Evolutionary conservation across 164 flowering plant genomes (phyloP).

Genomic region (Magnolia changhungtana): DNA sequence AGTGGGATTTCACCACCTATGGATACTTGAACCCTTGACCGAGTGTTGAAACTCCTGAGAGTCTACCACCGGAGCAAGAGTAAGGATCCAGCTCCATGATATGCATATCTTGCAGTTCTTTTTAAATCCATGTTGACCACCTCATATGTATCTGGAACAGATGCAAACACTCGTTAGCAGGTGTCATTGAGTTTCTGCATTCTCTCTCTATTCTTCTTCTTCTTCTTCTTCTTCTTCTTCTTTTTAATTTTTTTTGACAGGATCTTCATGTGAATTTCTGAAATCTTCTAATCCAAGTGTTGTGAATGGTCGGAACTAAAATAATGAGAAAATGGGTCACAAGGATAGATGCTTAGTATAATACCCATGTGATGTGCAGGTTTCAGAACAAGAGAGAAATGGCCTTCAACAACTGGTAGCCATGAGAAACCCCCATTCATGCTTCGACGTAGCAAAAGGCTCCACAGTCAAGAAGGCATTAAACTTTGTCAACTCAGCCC

Average conservation of each 20-base stretch:
- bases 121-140: not conserved
- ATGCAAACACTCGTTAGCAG: not conserved
- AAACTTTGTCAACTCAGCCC: slow-evolving; percentile 24
- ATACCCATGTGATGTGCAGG: slow-evolving; percentile 32
- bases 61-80: no score
- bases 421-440: slow-evolving; percentile 23
- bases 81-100: not conserved
- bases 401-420: slow-evolving; percentile 24
- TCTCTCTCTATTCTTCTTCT: not conserved
- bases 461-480: slow-evolving; percentile 19
- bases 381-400: slow-evolving; percentile 17
- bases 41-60: no score
- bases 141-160: not conserved
- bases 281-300: slow-evolving; percentile 6
- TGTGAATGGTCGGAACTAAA: slow-evolving; percentile 20
- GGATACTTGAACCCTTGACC: no score
- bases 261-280: not conserved
- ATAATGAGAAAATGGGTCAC: slow-evolving; percentile 4
- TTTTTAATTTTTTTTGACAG: not conserved
- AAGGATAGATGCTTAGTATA: not conserved
- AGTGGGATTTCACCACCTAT: no score
- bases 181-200: not conserved
- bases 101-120: not conserved
- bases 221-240: no score
- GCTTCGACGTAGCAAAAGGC: slow-evolving; percentile 32